These are phyloP conservation scores for Pseudopithomyces maydicus DNA, from an alignment of 2,329 filamentous ascomycete genomes.

Conservation along the genomic window DNA sequence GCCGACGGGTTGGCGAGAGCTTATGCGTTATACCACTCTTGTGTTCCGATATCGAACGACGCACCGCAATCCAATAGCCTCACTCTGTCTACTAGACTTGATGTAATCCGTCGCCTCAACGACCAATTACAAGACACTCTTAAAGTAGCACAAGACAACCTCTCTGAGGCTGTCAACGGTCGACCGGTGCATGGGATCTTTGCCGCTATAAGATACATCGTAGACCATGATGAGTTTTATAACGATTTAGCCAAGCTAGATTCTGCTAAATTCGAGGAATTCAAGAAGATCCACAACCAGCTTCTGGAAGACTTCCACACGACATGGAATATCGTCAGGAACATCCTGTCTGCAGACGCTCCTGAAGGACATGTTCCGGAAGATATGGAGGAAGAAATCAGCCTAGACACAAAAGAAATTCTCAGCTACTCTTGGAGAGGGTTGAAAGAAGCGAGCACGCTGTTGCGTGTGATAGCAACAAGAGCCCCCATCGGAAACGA, in stretches of 20 bases:
- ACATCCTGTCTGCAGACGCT: constrained; percentile 88
- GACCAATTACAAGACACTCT: constrained; percentile 69
- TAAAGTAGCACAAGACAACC: constrained; percentile 63
- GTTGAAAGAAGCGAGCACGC: constrained; percentile 87
- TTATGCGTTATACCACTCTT: constrained; percentile 74
- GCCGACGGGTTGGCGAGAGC: constrained; percentile 86
- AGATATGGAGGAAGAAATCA: constrained; percentile 72
- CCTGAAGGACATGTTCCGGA: constrained; percentile 86
- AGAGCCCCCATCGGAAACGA: constrained; percentile 41
- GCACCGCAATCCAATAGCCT: constrained; percentile 36
- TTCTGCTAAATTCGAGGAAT: constrained; percentile 19
- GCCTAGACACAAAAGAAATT: constrained; percentile 82
- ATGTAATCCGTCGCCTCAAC: constrained; percentile 64
- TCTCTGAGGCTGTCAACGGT: constrained; percentile 63
- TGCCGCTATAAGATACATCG: constrained; percentile 53
- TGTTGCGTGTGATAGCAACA: constrained; percentile 59
- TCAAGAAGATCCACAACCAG: constrained; percentile 56
- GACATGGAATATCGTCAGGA: constrained; percentile 78
- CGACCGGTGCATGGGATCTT: constrained; percentile 54
- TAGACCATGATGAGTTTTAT: constrained; percentile 49
- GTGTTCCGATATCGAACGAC: not conserved
- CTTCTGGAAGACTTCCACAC: constrained; percentile 66
- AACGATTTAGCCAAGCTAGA: constrained; percentile 14
- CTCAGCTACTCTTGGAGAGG: constrained; percentile 95
- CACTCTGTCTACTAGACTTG: constrained; percentile 37